Evolutionary conservation across 306 rosid genomes (phyloP).

Genomic region (Cucurbita moschata): DNA sequence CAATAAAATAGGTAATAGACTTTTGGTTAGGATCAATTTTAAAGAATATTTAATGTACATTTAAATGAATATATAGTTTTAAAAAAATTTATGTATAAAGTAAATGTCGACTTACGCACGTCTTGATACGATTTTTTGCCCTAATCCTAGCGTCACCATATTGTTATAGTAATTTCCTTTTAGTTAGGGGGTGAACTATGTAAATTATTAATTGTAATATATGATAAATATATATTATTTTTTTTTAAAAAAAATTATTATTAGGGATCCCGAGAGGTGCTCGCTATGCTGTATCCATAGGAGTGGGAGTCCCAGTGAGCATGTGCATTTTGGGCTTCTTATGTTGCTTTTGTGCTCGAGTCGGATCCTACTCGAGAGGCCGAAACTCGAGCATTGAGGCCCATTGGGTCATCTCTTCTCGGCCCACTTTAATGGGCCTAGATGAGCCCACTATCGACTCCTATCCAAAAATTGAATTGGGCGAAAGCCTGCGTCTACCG

Average conservation of each 20-base stretch:
- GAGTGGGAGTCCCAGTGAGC: constrained; percentile 26
- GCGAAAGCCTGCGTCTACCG: constrained; percentile 28
- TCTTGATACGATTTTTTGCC: no score
- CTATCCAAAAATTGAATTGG: constrained; percentile 43
- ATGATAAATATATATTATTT: no score
- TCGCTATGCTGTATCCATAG: constrained; percentile 32
- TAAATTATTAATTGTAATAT: no score
- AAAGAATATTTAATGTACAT: no score
- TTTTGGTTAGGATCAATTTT: no score
- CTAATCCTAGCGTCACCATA: no score
- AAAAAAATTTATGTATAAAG: no score
- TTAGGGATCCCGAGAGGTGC: constrained; percentile 39
- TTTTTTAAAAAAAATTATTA: background rate
- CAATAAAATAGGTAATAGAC: no score
- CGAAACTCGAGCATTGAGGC: constrained; percentile 20
- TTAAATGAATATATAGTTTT: no score
- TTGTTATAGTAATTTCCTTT: no score
- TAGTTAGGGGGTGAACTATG: no score
- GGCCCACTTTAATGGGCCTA: constrained; percentile 24
- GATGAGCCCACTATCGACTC: constrained; percentile 44
- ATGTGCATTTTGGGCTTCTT: constrained; percentile 32
- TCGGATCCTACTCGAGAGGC: constrained; percentile 10
- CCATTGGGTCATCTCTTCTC: constrained; percentile 17
- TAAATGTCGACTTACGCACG: no score
- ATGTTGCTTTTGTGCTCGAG: constrained; percentile 15